phyloP scores from a whole-genome alignment of 352 stramenopile genomes.

The Globisporangium camurandrum region DNA sequence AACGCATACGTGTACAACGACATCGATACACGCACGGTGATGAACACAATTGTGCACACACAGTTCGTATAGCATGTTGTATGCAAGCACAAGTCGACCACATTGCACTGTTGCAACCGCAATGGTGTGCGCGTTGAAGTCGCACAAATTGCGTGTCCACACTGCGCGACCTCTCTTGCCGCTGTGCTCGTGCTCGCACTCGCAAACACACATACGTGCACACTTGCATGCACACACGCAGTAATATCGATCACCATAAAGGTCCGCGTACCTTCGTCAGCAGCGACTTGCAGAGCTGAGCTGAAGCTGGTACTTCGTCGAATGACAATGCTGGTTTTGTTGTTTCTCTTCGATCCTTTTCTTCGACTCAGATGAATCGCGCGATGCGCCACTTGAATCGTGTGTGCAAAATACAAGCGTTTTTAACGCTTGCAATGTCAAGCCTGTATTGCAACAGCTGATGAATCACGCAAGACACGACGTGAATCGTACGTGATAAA shows the following conservation, averaged over 20 bases:
- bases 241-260: background rate
- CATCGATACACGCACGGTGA: too few relatives aligned
- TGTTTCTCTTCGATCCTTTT: constrained; percentile 1
- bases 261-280: background rate
- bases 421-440: too few relatives aligned
- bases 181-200: background rate
- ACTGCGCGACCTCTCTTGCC: background rate
- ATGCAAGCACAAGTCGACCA: too few relatives aligned
- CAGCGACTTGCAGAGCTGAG: background rate
- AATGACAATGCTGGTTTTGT: constrained; percentile 7
- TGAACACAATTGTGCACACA: too few relatives aligned
- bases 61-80: too few relatives aligned
- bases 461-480: constrained; percentile 1
- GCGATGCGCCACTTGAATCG: background rate
- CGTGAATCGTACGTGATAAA: background rate
- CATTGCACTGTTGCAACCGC: too few relatives aligned
- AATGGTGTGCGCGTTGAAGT: too few relatives aligned
- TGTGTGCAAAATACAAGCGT: too few relatives aligned
- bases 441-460: too few relatives aligned
- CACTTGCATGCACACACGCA: background rate
- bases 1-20: too few relatives aligned
- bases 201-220: background rate
- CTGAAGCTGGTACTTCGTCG: background rate
- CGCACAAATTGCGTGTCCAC: background rate
- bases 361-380: constrained; percentile 3